A percentile compares a stretch with the other conserved stretches of the same genome.
These are phyloP conservation scores for Beauveria bassiana DNA, from an alignment of 2,329 filamentous ascomycete species.

Conservation along the genomic window DNA sequence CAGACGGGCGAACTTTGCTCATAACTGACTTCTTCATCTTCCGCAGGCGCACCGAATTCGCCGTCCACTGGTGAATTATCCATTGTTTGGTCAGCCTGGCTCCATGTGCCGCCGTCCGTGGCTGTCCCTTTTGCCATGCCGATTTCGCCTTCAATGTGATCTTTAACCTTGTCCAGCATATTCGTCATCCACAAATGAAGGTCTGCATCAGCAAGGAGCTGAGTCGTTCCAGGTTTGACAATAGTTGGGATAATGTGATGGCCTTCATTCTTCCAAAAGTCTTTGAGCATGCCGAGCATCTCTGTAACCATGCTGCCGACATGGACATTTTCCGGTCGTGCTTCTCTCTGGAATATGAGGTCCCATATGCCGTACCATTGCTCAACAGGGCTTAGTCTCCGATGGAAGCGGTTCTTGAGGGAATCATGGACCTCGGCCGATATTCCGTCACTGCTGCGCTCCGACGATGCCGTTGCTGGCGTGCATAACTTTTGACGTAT, in stretches of 20 bases:
- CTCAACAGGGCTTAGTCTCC: not conserved
- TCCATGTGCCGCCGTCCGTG: not conserved
- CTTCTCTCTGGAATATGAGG: slow-evolving; percentile 11
- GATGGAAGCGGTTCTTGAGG: slow-evolving; percentile 10
- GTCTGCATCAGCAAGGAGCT: not conserved
- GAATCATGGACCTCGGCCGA: slow-evolving; percentile 7
- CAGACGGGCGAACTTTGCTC: not conserved
- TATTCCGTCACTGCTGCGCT: slow-evolving; percentile 1
- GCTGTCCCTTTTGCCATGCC: not conserved
- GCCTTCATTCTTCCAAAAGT: slow-evolving; percentile 10
- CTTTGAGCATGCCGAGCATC: slow-evolving; percentile 11
- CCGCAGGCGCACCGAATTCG: not conserved
- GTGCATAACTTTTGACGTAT: not conserved
- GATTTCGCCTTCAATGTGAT: not conserved
- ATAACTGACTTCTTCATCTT: slow-evolving; percentile 4
- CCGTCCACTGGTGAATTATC: not conserved
- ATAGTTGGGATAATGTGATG: not conserved
- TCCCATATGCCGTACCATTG: slow-evolving; percentile 17
- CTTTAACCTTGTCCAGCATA: slow-evolving; percentile 7
- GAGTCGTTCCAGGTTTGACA: not conserved
- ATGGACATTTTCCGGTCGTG: not conserved
- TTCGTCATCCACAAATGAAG: not conserved
- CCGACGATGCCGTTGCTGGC: not conserved
- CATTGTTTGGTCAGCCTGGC: not conserved
- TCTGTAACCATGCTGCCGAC: slow-evolving; percentile 12